Evolutionary conservation across 306 rosid species (phyloP), one percentile per base, ranked within the genome.

Genomic region (Prunus campanulata): DNA sequence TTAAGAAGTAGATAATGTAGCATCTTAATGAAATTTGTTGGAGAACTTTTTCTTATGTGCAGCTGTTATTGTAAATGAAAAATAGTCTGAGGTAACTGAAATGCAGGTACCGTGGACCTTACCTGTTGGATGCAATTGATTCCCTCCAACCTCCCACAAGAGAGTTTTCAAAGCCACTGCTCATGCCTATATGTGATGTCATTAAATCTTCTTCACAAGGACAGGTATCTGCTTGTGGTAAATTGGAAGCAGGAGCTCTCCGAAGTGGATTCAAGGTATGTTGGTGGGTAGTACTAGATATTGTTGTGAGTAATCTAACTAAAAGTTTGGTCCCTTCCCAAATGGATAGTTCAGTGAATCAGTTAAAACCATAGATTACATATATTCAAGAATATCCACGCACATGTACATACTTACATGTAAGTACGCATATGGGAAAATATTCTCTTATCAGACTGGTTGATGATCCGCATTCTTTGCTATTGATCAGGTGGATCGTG

Each of bases 201-300:
- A 79, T 92, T 72, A 91, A 86, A 83, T 84, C 88, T 70, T 66
- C 90, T 62, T 76, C 88, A 30, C 82, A 88, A 47, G 97, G 97
- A 30, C 97, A 89, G 83, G 91, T 89, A 55, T 90, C 96, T 79
- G 98, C 97, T 71, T 85, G 89, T 82, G 99, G 99, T 77, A 95
- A 95, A 83, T 79, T 95, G 81, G 99, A 91, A 88, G 92, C 99
- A 47, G 99, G 99, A 78, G 99, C 99, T 85, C 90, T 95, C 86
- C 86, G 87, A 39, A 85, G 65, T 82, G 99, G 99, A 81, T 85
- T 88, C 22, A 95, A 92, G 97, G 99, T 95, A 88, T 50, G 55
- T 56, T 52, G 73, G 74, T 16, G 22, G 67, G 30, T 42, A 60
- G 49, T 80, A 50, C 73, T 71, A 71, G 59, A 63, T 66, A 25